These are phyloP conservation scores for Mrakia gelida DNA, from an alignment of 768 basidiomycete genomes.

Conservation along the genomic window DNA sequence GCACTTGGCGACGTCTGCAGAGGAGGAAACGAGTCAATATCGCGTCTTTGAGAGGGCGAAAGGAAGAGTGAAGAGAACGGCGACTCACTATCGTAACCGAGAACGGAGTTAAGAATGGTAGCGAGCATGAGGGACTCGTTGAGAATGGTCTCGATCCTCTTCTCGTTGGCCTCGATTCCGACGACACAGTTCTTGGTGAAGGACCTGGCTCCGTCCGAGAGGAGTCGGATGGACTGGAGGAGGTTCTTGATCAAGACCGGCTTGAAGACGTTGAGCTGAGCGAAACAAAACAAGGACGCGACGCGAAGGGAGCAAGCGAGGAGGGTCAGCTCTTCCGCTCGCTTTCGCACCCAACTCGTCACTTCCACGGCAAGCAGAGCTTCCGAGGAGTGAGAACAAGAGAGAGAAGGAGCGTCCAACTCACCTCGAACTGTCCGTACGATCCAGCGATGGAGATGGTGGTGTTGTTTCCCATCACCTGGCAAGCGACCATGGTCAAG, in stretches of 20 bases:
- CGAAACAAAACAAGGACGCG: background rate
- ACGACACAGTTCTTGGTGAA: conserved; percentile 97
- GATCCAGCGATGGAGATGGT: conserved; percentile 86
- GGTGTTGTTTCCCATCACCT: conserved; percentile 97
- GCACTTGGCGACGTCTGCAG: conserved; percentile 86
- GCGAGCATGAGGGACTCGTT: conserved; percentile 98
- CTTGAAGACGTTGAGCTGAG: conserved; percentile 95
- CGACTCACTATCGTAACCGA: conserved; percentile 93
- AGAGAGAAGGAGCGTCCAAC: conserved; percentile 34
- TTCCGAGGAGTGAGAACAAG: background rate
- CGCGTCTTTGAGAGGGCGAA: too few relatives aligned
- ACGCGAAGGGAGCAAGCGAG: background rate
- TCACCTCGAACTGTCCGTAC: conserved; percentile 93
- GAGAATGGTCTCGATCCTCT: conserved; percentile 77
- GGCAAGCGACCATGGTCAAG: conserved; percentile 95
- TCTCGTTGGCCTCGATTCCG: conserved; percentile 94
- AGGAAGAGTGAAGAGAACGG: background rate
- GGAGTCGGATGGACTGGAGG: conserved; percentile 85
- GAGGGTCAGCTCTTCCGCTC: too few relatives aligned
- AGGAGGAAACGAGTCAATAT: background rate
- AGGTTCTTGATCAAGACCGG: conserved; percentile 98
- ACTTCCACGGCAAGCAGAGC: too few relatives aligned
- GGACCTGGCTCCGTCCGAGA: conserved; percentile 89
- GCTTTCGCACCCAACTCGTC: too few relatives aligned
- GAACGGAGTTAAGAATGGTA: conserved; percentile 89